Evolutionary conservation across 371 early-diverging fungal genomes (phyloP), one percentile per base, ranked within the genome.

Genomic region (Actinomortierella wolfii): DNA sequence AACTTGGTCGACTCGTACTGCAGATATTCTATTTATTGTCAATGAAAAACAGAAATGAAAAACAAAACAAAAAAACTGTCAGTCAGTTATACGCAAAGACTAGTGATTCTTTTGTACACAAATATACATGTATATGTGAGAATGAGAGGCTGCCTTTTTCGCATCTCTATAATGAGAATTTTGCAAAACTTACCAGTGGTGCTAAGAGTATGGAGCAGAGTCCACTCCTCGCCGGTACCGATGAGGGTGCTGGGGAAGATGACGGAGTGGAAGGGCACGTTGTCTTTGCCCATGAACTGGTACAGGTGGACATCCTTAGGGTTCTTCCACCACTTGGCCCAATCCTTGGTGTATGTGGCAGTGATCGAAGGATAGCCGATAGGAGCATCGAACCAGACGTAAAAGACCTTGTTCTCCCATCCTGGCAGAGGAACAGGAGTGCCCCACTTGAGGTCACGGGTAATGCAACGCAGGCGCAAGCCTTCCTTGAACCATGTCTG

Each of bases 241-340:
- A 96, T 78, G 68, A 98, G 81, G 34, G 92, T 80, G 59, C 89
- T 91, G 26, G 99, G 99, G 91, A 99, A 99, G 49, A 99, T 89
- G 54, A 99, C 95, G 6, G 99, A 93, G 79, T 99, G 99, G 93
- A 99, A 99, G 41, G 98, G 96, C 14, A 99, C 99, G 65, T 99
- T 99, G 81, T 99, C 99, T 83, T 99, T 99, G 76, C 99, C 99
- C 99, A 99, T 99, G 79, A 99, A 99, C 83, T 98, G 96, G 82
- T 94, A 97, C 67, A 99, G 83, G 75, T 95, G 85, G 54, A 98
- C 98, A 43, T 98, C 76, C 20, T 94, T 85, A 1, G 97, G 96
- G 77, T 98, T 95, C 87, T 96, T 94, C 98, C 98, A 99, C 98
- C 99, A 98, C 74, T 91, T 84, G 76, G 93, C 89, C 97, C 98